These are phyloP conservation scores for Aspergillus sp. DNA, from an alignment of 2,329 filamentous ascomycete genomes.

Conservation along the genomic window DNA sequence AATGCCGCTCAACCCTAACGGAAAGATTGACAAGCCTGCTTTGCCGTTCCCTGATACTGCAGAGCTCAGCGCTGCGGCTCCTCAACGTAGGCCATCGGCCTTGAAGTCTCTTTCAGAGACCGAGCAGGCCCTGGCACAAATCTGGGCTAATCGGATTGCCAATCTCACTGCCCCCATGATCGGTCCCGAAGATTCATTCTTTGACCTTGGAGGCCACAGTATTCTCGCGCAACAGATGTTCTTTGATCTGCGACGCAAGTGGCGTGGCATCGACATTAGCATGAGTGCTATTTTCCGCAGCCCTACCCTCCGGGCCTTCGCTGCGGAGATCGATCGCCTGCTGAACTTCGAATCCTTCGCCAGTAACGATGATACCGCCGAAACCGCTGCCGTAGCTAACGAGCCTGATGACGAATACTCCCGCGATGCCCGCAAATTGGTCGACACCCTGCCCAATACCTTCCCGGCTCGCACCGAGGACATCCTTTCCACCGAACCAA, in stretches of 20 bases:
- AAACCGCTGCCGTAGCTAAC: slow-evolving; percentile 29
- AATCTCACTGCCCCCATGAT: slow-evolving; percentile 68
- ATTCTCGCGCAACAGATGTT: slow-evolving; percentile 80
- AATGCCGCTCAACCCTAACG: slow-evolving; percentile 80
- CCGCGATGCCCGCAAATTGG: slow-evolving; percentile 50
- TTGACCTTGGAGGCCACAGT: slow-evolving; percentile 77
- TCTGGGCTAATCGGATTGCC: slow-evolving; percentile 71
- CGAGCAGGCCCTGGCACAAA: slow-evolving; percentile 66
- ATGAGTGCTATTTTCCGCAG: slow-evolving; percentile 71
- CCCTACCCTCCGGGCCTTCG: slow-evolving; percentile 61
- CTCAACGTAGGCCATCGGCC: slow-evolving; percentile 50
- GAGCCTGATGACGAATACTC: slow-evolving; percentile 51
- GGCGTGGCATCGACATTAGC: slow-evolving; percentile 63
- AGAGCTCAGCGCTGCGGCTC: slow-evolving; percentile 60
- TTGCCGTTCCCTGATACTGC: slow-evolving; percentile 78
- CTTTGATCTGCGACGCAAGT: slow-evolving; percentile 64
- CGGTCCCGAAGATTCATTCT: slow-evolving; percentile 65
- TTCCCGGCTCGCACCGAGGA: slow-evolving; percentile 37
- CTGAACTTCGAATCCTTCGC: slow-evolving; percentile 50
- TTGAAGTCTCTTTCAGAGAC: slow-evolving; percentile 53
- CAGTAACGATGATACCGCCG: slow-evolving; percentile 43
- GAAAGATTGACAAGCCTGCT: slow-evolving; percentile 77
- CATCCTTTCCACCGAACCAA: slow-evolving; percentile 45
- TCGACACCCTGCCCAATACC: slow-evolving; percentile 49
- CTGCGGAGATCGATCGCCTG: slow-evolving; percentile 54